A percentile compares a stretch with the other conserved stretches of the same genome.
phyloP scores from a whole-genome alignment of 192 early-diverging fungal species.

The Podila horticola region DNA sequence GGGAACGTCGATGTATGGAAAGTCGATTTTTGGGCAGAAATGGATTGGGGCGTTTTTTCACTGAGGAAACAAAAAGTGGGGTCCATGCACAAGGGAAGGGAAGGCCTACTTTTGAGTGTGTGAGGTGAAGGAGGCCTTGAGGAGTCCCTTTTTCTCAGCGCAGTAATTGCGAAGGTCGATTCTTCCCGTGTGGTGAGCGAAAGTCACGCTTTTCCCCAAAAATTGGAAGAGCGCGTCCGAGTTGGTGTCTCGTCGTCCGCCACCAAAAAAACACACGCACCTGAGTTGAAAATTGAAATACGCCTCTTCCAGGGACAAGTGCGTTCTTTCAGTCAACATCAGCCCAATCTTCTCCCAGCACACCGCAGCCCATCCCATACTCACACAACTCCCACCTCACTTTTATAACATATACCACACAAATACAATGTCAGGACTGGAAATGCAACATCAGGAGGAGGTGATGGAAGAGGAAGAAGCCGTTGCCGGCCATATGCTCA shows the following conservation, averaged over 20 bases:
- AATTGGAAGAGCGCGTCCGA: too few species aligned
- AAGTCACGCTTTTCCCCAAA: too few species aligned
- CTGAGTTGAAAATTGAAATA: too few species aligned
- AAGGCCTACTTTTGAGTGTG: background rate
- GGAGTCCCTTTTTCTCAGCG: too few species aligned
- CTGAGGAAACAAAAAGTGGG: too few species aligned
- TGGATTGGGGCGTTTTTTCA: background rate
- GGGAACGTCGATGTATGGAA: background rate
- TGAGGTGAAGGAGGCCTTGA: background rate
- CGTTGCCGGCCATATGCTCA: slow-evolving; percentile 29
- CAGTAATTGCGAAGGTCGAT: too few species aligned
- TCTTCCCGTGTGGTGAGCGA: too few species aligned
- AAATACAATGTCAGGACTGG: slow-evolving; percentile 24
- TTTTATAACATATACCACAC: background rate
- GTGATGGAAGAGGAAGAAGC: slow-evolving; percentile 36
- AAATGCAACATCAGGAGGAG: slow-evolving; percentile 26
- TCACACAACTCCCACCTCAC: background rate
- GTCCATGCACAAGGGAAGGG: background rate
- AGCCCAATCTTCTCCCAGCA: background rate
- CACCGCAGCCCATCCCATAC: background rate
- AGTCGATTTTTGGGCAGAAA: background rate
- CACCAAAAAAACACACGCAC: too few species aligned
- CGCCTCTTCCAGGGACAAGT: too few species aligned
- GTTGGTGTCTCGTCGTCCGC: too few species aligned
- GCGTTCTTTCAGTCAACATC: background rate